Percentiles rank a stretch among this genome's conserved stretches.
These are phyloP conservation scores for Globisporangium viniferum DNA, from an alignment of 352 stramenopile species.

Conservation along the genomic window DNA sequence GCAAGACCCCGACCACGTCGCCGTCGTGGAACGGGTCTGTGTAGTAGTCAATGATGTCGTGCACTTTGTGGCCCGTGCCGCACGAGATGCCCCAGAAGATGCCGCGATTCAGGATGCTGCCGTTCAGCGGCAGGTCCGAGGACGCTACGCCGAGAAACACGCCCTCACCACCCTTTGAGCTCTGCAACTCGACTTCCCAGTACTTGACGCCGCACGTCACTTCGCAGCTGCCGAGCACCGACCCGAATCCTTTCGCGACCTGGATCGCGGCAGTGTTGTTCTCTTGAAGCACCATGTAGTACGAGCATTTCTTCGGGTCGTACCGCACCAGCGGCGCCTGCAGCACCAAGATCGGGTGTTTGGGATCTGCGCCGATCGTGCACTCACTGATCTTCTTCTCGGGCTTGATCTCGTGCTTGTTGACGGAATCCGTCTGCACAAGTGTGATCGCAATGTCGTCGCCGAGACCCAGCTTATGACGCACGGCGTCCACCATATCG, in stretches of 20 bases:
- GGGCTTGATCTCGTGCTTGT: slow-evolving; percentile 63
- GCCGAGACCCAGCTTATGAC: slow-evolving; percentile 39
- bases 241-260: slow-evolving; percentile 58
- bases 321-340: slow-evolving; percentile 64
- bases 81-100: slow-evolving; percentile 78
- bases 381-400: slow-evolving; percentile 57
- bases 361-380: slow-evolving; percentile 53
- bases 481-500: slow-evolving; percentile 64
- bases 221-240: slow-evolving; percentile 55
- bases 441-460: slow-evolving; percentile 55
- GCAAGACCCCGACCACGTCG: slow-evolving; percentile 67
- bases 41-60: slow-evolving; percentile 75
- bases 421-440: slow-evolving; percentile 74
- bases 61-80: slow-evolving; percentile 73
- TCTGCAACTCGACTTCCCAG: slow-evolving; percentile 72
- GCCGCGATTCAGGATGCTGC: slow-evolving; percentile 50
- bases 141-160: slow-evolving; percentile 71
- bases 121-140: slow-evolving; percentile 50
- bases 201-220: slow-evolving; percentile 74
- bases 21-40: slow-evolving; percentile 65
- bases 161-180: slow-evolving; percentile 48
- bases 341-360: slow-evolving; percentile 72
- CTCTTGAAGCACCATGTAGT: slow-evolving; percentile 53
- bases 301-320: slow-evolving; percentile 58
- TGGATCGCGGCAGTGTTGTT: slow-evolving; percentile 48